These are phyloP conservation scores for Zea mays DNA, from an alignment of 176 grass and related monocot genomes.

Conservation along the genomic window Zm-B73-REFERENCE-NAM-5.0 NC_050103.1:30079501-30080000, in stretches of 20 bases:
- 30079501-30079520: slow-evolving; percentile 59
- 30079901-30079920: slow-evolving; percentile 15
- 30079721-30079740: slow-evolving; percentile 1
- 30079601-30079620: slow-evolving; percentile 96
- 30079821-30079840: not conserved
- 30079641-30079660: slow-evolving; percentile 94
- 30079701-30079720: slow-evolving; percentile 29
- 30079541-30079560: slow-evolving; percentile 67
- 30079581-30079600: slow-evolving; percentile 88
- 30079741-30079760: not conserved
- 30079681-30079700: slow-evolving; percentile 73
- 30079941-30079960: not conserved
- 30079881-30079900: not conserved
- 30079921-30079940: not conserved
- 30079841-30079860: not conserved
- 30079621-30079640: slow-evolving; percentile 96
- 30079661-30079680: slow-evolving; percentile 98
- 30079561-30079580: slow-evolving; percentile 94
- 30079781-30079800: not conserved
- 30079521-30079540: slow-evolving; percentile 70
- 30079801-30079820: slow-evolving; percentile 10
- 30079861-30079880: not conserved
- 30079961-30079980: not conserved
- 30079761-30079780: slow-evolving; percentile 1
- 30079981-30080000: not conserved